A percentile compares a stretch with the other conserved stretches of the same genome.
These are phyloP conservation scores for Metroxylon sagu DNA, from an alignment of 176 grass and related monocot genomes.

Conservation along the genomic window DNA sequence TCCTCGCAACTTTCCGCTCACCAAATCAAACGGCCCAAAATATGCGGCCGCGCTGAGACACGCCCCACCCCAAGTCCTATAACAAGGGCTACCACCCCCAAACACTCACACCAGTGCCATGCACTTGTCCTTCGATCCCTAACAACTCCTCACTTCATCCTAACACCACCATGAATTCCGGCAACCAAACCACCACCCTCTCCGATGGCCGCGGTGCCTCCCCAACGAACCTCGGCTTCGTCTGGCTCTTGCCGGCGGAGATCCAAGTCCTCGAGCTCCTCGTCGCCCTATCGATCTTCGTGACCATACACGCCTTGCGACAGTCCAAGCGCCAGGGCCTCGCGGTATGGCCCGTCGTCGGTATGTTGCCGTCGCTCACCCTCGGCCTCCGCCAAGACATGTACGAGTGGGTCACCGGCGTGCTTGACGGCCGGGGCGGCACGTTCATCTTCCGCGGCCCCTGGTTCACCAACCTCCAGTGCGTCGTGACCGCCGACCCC, in stretches of 20 bases:
- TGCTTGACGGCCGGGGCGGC: constrained; percentile 49
- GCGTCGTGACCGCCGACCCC: constrained; percentile 80
- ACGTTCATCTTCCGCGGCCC: constrained; percentile 81
- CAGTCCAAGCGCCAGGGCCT: constrained; percentile 47
- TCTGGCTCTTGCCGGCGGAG: constrained; percentile 26
- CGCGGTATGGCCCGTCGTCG: constrained; percentile 57
- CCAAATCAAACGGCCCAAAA: constrained; percentile 61
- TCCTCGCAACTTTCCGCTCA: constrained; percentile 38
- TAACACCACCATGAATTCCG: constrained; percentile 13
- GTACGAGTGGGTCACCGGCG: constrained; percentile 84
- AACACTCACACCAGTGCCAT: neutral
- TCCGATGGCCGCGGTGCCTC: neutral
- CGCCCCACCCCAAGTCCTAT: constrained; percentile 3
- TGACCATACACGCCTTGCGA: constrained; percentile 53
- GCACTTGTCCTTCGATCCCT: constrained; percentile 5
- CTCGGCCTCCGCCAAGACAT: constrained; percentile 60
- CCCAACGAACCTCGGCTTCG: constrained; percentile 3
- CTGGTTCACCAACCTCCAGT: constrained; percentile 77
- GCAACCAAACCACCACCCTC: constrained; percentile 1
- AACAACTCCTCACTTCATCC: neutral
- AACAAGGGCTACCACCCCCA: constrained; percentile 9
- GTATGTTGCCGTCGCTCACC: constrained; percentile 82
- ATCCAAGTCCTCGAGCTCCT: constrained; percentile 60
- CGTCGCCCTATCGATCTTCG: constrained; percentile 58
- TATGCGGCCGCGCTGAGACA: neutral